Base-by-base conservation (phyloP, 1,284 basidiomycete genomes). In the Boletellus sp. region DNA sequence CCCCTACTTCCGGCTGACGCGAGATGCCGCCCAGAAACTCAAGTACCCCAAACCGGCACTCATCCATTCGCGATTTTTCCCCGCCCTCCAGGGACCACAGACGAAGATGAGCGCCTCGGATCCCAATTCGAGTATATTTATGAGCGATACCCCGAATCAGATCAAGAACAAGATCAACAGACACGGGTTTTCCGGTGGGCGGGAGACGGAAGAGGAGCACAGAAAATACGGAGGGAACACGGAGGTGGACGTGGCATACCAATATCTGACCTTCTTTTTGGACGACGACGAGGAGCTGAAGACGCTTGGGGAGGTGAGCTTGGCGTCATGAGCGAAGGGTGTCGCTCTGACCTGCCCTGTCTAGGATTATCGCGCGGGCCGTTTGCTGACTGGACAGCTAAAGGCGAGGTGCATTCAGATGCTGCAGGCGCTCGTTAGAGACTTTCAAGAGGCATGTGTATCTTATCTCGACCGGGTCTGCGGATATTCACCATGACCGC, bases 71-170 rank as follows among this genome's bases (percentile, higher is more conserved):
- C 96, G 95, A 65, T 99, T 99, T 79, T 96, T 99, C 73, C 96
- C 96, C 5, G 94, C 96, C 1, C 77, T 99, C 13, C 95, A 98
- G 71, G 96, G 96, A 33, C 89, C 94, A 5, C 92, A 96, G 68
- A 96, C 93, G 33, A 99, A 99, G 74, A 99, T 99, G 96, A 94
- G 91, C 62, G 95, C 95, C 4, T 93, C 89, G 41, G 87, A 94
- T 67, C 76, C 84, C 27, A 94, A 91, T 69, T 88, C 84, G 52
- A 88, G 87, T 57, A 95, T 99, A 56, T 98, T 80, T 71, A 97
- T 99, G 94, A 92, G 80, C 41, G 96, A 99, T 67, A 92, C 88
- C 45, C 77, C 85, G 14, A 85, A 84, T 55, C 89, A 94, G 70
- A 97, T 99, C 73, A 96, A 97, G 76, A 98, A 94, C 69, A 99